Base-by-base conservation (phyloP, 148 eudicot species). In the Linanthus parryae region DNA sequence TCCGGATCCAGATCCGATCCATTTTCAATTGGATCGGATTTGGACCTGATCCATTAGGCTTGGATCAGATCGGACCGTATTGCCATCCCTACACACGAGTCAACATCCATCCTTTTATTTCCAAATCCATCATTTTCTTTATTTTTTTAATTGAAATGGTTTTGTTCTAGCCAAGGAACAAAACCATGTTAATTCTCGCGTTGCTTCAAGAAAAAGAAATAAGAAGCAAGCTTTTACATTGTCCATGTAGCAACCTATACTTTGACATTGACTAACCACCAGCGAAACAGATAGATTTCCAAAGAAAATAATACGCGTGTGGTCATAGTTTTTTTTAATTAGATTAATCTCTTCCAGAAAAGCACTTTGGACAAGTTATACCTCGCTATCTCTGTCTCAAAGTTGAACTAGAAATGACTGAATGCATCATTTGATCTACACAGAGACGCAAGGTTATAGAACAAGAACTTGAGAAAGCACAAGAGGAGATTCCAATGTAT, bases 361-460 rank as follows among this genome's bases (percentile, higher is more conserved):
- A n/a, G n/a, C n/a, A n/a, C n/a, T 51, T 33, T 33, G 28, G 27
- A n/a, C 10, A 5, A 4, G 35, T 5, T 31, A 10, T 31, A 4
- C 7, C 35, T 31, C 35, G 10, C 10, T 19, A 18, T 9, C n/a
- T 51, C 33, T 21, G 12, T 4, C 18, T 21, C 57, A 35, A n/a
- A 15, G 5, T 36, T 53, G 22, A 11, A 8, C 9, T 12, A 16
- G 14, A 45, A 45, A 16, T 18, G 12, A 11, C 28, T 29, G 12
- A 5, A 21, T 2, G 3, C 15, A 42, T 11, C 15, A 8, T 22
- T 35, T 54, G 30, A 11, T 16, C 33, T 26, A 37, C 58, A 64
- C 82, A 84, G 94, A 78, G 76, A 55, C 81, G 82, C 51, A 78
- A 78, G 64, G 38, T 75, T 40, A 68, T 88, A 51, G 94, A 88